Conservation (phyloP, 2,329 filamentous ascomycete species). For the Ophiostoma himal-ulmi region DNA sequence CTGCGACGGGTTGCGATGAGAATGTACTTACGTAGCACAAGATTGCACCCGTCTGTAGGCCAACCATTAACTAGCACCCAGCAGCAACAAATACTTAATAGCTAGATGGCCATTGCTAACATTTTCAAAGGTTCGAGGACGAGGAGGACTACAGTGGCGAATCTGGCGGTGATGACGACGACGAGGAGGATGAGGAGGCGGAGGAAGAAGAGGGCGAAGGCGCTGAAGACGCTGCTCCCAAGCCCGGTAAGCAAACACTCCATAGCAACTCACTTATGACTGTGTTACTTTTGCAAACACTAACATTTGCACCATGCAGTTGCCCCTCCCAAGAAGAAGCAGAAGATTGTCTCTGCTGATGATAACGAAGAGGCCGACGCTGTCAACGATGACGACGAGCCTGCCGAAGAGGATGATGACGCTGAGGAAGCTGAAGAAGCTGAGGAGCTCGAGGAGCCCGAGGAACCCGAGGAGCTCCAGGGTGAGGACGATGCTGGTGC, state of each 20-base stretch:
- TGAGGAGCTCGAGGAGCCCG: slow-evolving; percentile 31
- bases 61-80: background rate
- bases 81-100: background rate
- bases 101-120: background rate
- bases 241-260: slow-evolving; percentile 20
- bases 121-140: slow-evolving; percentile 18
- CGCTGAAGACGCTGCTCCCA: slow-evolving; percentile 12
- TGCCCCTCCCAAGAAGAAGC: slow-evolving; percentile 47
- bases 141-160: slow-evolving; percentile 30
- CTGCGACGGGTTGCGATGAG: background rate
- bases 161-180: slow-evolving; percentile 29
- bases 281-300: background rate
- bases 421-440: slow-evolving; percentile 30
- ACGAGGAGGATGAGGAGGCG: slow-evolving; percentile 35
- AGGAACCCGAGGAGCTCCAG: slow-evolving; percentile 30
- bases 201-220: slow-evolving; percentile 37
- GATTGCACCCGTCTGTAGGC: background rate
- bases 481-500: slow-evolving; percentile 30
- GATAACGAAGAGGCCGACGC: slow-evolving; percentile 27
- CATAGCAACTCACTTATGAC: background rate
- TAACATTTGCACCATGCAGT: slow-evolving; percentile 9
- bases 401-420: slow-evolving; percentile 26
- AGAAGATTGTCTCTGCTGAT: slow-evolving; percentile 40
- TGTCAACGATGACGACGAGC: slow-evolving; percentile 29
- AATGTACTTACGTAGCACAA: background rate